Evolutionary conservation across 305 asterid species (phyloP), one percentile per base, ranked within the genome.

Genomic region (Euphrasia arctica): DNA sequence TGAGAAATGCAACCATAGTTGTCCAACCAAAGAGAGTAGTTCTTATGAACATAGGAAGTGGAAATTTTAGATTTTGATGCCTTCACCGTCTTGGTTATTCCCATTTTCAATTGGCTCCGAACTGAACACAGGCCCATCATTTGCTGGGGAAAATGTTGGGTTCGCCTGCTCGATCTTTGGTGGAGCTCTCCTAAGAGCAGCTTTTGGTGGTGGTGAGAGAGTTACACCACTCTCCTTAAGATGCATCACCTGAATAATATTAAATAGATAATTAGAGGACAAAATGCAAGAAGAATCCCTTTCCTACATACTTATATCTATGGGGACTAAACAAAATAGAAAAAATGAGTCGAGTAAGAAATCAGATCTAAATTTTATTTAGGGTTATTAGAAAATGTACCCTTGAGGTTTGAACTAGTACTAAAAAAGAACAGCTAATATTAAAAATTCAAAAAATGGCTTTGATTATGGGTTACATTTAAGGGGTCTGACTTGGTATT

Each of bases 31-130:
- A 55, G 10, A 55, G 12, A 55, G 0, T 22, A 4, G 7, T 39
- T 7, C 43, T 39, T 22, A 13, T 48, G 54, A 50, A 15, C 6
- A 50, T 13, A 28, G 61, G 3, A 54, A 43, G 5, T 22, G 27
- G 11, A 65, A 54, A 71, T 22, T 56, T 9, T 5, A 62, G 57
- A 62, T 60, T 28, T 50, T 18, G 65, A 59, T 69, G 50, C 83
- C 85, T 76, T 80, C 80, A 69, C 74, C 77, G 55, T 80, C 83
- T 67, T 78, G 88, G 73, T 67, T 78, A 47, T 62, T 72, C 13
- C 64, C 84, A 48, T 58, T 74, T 65, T 83, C 83, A 74, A 72
- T 69, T 45, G 78, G 56, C 27, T 73, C 84, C 2, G 71, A 69
- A 68, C 61, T 72, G 18, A 79, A 72, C 72, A 51, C 72, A 31